Base-by-base conservation (phyloP, 306 rosid species). In the Senna tora region DNA sequence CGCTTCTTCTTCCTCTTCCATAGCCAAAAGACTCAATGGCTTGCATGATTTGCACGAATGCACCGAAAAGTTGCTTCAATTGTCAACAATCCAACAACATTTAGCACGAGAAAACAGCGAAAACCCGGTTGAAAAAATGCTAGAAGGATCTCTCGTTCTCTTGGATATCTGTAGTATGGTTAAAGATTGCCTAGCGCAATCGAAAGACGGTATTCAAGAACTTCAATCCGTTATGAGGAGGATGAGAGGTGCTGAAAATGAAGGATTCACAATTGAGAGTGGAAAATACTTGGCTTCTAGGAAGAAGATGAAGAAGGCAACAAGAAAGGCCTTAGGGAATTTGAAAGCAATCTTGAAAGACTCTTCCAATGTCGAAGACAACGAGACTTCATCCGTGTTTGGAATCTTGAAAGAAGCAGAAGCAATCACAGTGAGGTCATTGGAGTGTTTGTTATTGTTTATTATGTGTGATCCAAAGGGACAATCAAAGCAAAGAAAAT, bases 1-100 rank as follows among this genome's bases (percentile, higher is more conserved):
- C 16, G 34, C 67, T 25, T 28, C 84, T 15, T 25, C 3, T 3
- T 1, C 77, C 22, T 63, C 81, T 34, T 72, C 71, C 4, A 34
- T 77, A 36, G n/a, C 56, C 67, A 60, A 74, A 21, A 80, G 69
- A 51, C 67, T 77, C 4, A 62, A 41, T 39, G 71, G 68, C 63
- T 45, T 74, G 74, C 73, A 59, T 69, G 83, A 80, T 38, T 74
- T 84, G 67, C 74, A 84, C 30, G 83, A 69, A 2, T 69, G 9
- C 64, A 52, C 50, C 13, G 70, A 65, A 39, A 73, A 65, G 63
- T 69, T 84, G 64, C 80, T 84, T 60, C 80, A 73, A 43, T 65
- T 80, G 39, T 67, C 84, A 49, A 19, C 19, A 10, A 55, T 45
- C 43, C 80, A 77, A 69, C 55, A 64, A 38, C 52, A 32, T 62